A percentile compares a stretch with the other conserved stretches of the same genome.
These are phyloP conservation scores for Setaria viridis DNA, from an alignment of 202 grass and related monocot species.

Conservation along the genomic window DNA sequence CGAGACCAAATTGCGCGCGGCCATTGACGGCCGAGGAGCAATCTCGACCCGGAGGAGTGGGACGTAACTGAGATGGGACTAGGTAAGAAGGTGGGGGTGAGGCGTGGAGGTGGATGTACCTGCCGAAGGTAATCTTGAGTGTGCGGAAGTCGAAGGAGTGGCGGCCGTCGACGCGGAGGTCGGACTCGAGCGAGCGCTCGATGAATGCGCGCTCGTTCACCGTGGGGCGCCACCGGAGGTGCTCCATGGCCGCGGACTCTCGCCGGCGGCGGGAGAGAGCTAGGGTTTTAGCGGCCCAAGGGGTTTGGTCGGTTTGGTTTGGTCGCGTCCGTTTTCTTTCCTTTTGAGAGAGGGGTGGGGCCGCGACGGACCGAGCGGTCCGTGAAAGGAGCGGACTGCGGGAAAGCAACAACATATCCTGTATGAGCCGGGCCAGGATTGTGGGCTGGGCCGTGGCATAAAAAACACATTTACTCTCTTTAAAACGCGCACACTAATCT, in stretches of 20 bases:
- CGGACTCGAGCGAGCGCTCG: constrained; percentile 63
- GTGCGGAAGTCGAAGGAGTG: constrained; percentile 88
- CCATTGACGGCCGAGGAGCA: not conserved
- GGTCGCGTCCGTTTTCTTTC: no score
- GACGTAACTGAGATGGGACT: not conserved
- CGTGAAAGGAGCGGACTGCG: no score
- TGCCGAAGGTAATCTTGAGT: constrained; percentile 80
- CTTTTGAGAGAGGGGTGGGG: no score
- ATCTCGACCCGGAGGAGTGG: not conserved
- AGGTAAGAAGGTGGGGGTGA: no score
- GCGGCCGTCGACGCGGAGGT: constrained; percentile 88
- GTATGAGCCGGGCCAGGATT: not conserved
- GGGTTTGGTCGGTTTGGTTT: not conserved
- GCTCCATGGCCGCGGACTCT: constrained; percentile 52
- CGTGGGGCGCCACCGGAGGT: constrained; percentile 74
- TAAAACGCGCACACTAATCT: no score
- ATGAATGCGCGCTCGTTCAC: constrained; percentile 93
- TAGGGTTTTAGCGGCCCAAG: constrained; percentile 44
- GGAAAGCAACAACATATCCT: no score
- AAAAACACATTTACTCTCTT: no score
- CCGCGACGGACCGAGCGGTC: no score
- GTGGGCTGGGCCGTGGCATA: not conserved
- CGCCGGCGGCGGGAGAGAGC: constrained; percentile 44
- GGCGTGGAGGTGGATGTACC: constrained; percentile 32
- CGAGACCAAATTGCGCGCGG: not conserved